A percentile compares a stretch with the other conserved stretches of the same genome.
These are phyloP conservation scores for Amanita fuliginea DNA, from an alignment of 768 basidiomycete species.

Conservation along the genomic window DNA sequence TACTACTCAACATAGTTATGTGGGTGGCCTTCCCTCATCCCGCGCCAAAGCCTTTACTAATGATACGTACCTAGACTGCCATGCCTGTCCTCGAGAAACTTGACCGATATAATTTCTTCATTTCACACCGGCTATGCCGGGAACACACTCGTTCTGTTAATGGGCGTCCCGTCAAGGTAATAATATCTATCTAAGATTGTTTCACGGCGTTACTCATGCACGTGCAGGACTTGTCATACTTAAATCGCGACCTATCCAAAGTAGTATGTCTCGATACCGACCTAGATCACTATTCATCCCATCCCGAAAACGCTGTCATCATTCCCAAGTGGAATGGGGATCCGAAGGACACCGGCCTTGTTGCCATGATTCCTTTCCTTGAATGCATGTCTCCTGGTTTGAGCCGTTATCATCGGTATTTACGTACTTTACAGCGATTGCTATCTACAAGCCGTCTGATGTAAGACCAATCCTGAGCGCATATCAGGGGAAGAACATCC, in stretches of 20 bases:
- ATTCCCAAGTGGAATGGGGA: constrained; percentile 83
- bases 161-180: constrained; percentile 78
- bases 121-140: constrained; percentile 85
- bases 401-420: not conserved
- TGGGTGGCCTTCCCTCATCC: constrained; percentile 27
- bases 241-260: constrained; percentile 89
- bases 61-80: constrained; percentile 55
- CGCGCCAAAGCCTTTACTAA: not conserved
- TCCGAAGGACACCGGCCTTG: constrained; percentile 53
- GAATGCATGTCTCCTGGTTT: constrained; percentile 51
- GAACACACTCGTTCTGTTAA: constrained; percentile 81
- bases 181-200: constrained; percentile 5
- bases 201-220: not conserved
- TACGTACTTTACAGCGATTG: constrained; percentile 53
- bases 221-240: constrained; percentile 75
- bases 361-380: constrained; percentile 95
- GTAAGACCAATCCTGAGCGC: constrained; percentile 80
- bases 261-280: constrained; percentile 82
- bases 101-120: constrained; percentile 85
- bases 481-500: constrained; percentile 83
- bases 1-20: constrained; percentile 83
- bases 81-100: constrained; percentile 84
- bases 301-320: constrained; percentile 84
- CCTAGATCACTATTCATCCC: constrained; percentile 61
- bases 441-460: constrained; percentile 80